Percentiles rank a stretch among this genome's conserved stretches.
phyloP scores from a whole-genome alignment of 805 yeast species.

The Barnettozyma salicaria region DNA sequence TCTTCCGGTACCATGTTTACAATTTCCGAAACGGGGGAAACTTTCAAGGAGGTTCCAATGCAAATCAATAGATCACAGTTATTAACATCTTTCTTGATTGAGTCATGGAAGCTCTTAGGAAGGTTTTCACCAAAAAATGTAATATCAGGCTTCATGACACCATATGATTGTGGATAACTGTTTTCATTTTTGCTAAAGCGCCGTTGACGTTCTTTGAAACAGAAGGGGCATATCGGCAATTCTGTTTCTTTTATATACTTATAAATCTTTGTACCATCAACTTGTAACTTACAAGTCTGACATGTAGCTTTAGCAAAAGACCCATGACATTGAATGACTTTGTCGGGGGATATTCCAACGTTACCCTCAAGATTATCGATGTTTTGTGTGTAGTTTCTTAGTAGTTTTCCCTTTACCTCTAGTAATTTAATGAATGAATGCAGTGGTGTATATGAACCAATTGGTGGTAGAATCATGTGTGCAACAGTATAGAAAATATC shows the following conservation, averaged over 20 bases:
- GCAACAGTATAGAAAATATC: slow-evolving; percentile 81
- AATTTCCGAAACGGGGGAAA: slow-evolving; percentile 86
- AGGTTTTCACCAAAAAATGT: slow-evolving; percentile 86
- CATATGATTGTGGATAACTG: slow-evolving; percentile 43
- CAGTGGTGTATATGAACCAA: slow-evolving; percentile 58
- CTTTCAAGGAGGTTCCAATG: slow-evolving; percentile 87
- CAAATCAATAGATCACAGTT: slow-evolving; percentile 76
- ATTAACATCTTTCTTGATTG: slow-evolving; percentile 50
- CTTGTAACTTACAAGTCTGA: slow-evolving; percentile 61
- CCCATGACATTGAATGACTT: slow-evolving; percentile 85
- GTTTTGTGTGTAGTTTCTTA: slow-evolving; percentile 86
- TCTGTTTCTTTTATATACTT: slow-evolving; percentile 51
- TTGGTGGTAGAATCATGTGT: slow-evolving; percentile 75
- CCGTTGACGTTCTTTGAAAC: slow-evolving; percentile 41
- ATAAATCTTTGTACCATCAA: slow-evolving; percentile 61
- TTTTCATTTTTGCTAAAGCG: slow-evolving; percentile 26
- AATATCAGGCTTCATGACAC: slow-evolving; percentile 88
- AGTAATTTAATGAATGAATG: slow-evolving; percentile 73
- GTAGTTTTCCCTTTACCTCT: slow-evolving; percentile 68
- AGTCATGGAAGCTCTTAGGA: slow-evolving; percentile 61
- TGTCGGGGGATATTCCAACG: slow-evolving; percentile 64
- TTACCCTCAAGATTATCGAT: slow-evolving; percentile 82
- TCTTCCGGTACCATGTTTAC: slow-evolving; percentile 65
- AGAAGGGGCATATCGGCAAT: slow-evolving; percentile 68
- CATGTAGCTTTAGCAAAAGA: slow-evolving; percentile 88